These are phyloP conservation scores for Rosellinia necatrix DNA, from an alignment of 2,329 filamentous ascomycete genomes.

Conservation along the genomic window DNA sequence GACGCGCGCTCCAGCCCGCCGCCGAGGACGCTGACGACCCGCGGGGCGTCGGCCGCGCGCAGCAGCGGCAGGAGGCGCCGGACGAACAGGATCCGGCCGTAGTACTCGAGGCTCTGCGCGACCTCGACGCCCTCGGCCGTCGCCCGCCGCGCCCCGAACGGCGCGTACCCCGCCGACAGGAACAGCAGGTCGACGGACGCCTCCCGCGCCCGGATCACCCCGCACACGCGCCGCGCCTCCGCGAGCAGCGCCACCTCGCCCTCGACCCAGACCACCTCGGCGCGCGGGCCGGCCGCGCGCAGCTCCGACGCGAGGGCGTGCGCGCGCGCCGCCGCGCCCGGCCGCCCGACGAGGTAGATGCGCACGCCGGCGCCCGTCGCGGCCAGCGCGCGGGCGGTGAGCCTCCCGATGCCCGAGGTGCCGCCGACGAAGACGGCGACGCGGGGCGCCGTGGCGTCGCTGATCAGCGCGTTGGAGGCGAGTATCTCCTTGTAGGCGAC, in stretches of 20 bases:
- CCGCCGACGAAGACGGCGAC: constrained; percentile 51
- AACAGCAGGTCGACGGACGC: constrained; percentile 49
- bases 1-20: constrained; percentile 40
- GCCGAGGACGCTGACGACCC: constrained; percentile 43
- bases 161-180: constrained; percentile 49
- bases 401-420: constrained; percentile 52
- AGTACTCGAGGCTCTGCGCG: constrained; percentile 47
- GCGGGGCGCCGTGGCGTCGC: constrained; percentile 42
- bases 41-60: constrained; percentile 31
- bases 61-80: constrained; percentile 48
- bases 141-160: constrained; percentile 45
- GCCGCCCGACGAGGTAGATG: constrained; percentile 51
- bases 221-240: constrained; percentile 47
- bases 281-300: constrained; percentile 43
- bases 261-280: constrained; percentile 49
- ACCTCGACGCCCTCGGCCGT: constrained; percentile 50
- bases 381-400: constrained; percentile 46
- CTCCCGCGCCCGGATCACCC: constrained; percentile 46
- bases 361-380: constrained; percentile 41
- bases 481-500: constrained; percentile 44
- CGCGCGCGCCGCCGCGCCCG: constrained; percentile 40
- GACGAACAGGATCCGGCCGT: constrained; percentile 49
- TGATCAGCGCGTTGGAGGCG: constrained; percentile 47
- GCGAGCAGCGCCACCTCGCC: constrained; percentile 51
- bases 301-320: constrained; percentile 45